Evolutionary conservation across 1,139 yeast species (phyloP).

Genomic region (Lodderomyces pseudojiufengensis): DNA sequence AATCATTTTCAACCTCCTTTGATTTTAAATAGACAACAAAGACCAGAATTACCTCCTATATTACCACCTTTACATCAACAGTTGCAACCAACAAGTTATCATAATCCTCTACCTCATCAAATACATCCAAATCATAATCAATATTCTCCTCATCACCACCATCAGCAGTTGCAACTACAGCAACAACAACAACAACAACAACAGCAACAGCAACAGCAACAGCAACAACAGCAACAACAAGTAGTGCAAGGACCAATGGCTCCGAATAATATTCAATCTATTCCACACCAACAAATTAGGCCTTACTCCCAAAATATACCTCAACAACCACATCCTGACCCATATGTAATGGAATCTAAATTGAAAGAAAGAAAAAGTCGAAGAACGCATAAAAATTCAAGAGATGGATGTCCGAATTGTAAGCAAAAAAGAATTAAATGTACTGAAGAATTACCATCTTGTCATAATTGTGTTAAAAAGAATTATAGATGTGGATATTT

Average conservation of each 20-base stretch:
- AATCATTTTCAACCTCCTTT: too few relatives aligned
- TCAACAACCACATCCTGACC: not conserved
- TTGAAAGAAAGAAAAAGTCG: conserved; percentile 40
- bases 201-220: not conserved
- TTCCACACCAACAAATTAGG: not conserved
- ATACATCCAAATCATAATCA: too few relatives aligned
- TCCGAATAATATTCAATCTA: not conserved
- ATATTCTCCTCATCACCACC: too few relatives aligned
- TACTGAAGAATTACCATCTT: conserved; percentile 42
- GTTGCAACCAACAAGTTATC: too few relatives aligned
- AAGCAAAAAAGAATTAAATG: conserved; percentile 44
- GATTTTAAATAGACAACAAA: too few relatives aligned
- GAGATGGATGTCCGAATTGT: conserved; percentile 48
- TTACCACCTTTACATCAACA: too few relatives aligned
- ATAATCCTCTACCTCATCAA: too few relatives aligned
- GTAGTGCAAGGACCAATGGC: not conserved
- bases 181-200: conserved; percentile 1
- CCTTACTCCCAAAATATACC: not conserved
- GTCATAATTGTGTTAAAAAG: conserved; percentile 38
- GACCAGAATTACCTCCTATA: too few relatives aligned
- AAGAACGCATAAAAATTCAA: conserved; percentile 43
- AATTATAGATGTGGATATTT: conserved; percentile 41
- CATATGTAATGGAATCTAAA: conserved; percentile 16
- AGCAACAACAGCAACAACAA: not conserved
- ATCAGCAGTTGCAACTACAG: not conserved